Conservation (phyloP, 257 asterid species). For the Euphrasia confusa region DNA sequence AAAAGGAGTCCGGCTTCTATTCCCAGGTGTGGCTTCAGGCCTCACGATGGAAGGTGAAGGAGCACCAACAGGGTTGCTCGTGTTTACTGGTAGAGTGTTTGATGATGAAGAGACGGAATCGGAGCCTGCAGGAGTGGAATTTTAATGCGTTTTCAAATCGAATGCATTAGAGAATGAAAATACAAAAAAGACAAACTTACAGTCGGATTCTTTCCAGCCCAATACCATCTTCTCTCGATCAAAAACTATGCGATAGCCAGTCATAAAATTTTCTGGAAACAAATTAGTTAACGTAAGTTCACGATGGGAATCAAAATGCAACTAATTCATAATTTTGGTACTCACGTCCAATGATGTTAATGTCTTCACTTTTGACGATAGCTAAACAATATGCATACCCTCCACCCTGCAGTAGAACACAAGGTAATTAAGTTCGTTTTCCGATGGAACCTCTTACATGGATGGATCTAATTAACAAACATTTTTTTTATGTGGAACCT, state of each 20-base stretch:
- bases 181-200: slow-evolving; percentile 42
- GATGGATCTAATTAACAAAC: slow-evolving; percentile 12
- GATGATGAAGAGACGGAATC: slow-evolving; percentile 41
- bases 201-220: slow-evolving; percentile 80
- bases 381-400: slow-evolving; percentile 68
- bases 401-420: slow-evolving; percentile 41
- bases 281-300: background rate
- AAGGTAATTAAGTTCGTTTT: slow-evolving; percentile 23
- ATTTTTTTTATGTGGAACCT: slow-evolving; percentile 36
- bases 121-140: slow-evolving; percentile 46
- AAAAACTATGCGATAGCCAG: slow-evolving; percentile 73
- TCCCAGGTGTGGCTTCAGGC: slow-evolving; percentile 63
- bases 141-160: background rate
- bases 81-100: slow-evolving; percentile 52
- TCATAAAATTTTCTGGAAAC: slow-evolving; percentile 82
- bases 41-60: slow-evolving; percentile 58
- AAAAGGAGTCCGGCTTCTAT: slow-evolving; percentile 27
- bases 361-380: slow-evolving; percentile 62
- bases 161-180: background rate
- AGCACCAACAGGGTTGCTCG: slow-evolving; percentile 36
- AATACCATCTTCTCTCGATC: slow-evolving; percentile 83
- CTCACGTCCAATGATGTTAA: slow-evolving; percentile 97
- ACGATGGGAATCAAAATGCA: background rate
- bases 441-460: slow-evolving; percentile 5
- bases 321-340: slow-evolving; percentile 18